These are phyloP conservation scores for Trichoderma atroviride DNA, from an alignment of 2,329 filamentous ascomycete species.

Conservation along the genomic window DNA sequence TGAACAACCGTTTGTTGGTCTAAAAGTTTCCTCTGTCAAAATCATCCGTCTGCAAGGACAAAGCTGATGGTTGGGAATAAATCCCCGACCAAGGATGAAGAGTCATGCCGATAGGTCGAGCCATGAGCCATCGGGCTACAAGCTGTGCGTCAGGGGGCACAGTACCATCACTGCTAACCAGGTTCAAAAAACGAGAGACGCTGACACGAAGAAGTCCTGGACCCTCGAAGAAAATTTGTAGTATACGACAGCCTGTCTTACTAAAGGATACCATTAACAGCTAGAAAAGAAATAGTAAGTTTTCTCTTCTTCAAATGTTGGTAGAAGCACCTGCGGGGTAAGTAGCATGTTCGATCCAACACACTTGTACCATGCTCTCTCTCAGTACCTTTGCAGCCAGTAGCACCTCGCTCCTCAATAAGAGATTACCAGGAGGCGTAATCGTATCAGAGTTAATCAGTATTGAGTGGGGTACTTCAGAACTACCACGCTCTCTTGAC, in stretches of 20 bases:
- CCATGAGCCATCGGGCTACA: neutral
- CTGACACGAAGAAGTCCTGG: neutral
- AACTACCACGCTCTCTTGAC: neutral
- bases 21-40: accelerated
- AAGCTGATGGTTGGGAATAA: no score
- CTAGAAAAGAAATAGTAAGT: neutral
- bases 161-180: neutral
- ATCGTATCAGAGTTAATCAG: neutral
- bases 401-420: neutral
- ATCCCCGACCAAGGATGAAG: no score
- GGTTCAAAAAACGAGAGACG: neutral
- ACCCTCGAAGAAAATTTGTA: neutral
- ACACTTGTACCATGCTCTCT: neutral
- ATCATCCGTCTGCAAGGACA: neutral
- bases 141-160: neutral
- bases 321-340: neutral
- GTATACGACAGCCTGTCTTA: neutral
- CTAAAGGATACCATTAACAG: neutral
- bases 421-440: neutral
- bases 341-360: neutral
- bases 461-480: neutral
- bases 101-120: neutral
- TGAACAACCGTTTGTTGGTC: neutral
- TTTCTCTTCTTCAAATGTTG: no score
- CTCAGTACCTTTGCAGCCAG: neutral